Evolutionary conservation across 306 rosid genomes (phyloP), one percentile per base, ranked within the genome.

Genomic region (Medicago arabica): DNA sequence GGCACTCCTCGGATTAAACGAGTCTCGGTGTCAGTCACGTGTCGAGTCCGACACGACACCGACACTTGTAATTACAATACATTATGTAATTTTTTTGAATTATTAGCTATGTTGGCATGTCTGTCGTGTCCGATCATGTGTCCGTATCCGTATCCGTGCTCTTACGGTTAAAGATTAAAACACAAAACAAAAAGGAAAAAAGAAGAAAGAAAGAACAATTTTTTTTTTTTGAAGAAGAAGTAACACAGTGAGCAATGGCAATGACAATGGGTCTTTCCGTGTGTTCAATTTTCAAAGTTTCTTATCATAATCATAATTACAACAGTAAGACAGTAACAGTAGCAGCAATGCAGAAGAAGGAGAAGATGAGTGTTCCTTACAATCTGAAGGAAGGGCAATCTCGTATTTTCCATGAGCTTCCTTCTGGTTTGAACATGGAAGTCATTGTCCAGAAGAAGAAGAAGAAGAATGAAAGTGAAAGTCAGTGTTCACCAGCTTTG

Each of bases 361-460:
- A 75, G 38, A 86, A 86, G 78, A 87, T 82, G 96, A 18, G 69
- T 55, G 84, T 83, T 34, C 81, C 87, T 8, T 93, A 80, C 80
- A 76, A 84, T 70, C 83, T 93, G 63, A 84, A 84, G 85, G 66
- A 89, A 62, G 89, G 89, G 61, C 98, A 93, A 71, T 83, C 80
- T 74, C 93, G 98, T 82, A 74, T 82, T 77, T 93, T 90, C 84
- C 97, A 93, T 74, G 9, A 86, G 78, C 91, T 93, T 15, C 93
- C 97, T 7, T 85, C 90, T 39, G 98, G 97, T 51, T 81, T 93
- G 44, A 91, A 80, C 83, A 83, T 90, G 95, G 98, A 93, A 81
- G 91, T 83, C 1, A 84, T 93, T 62, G 78, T 81, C 50, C 88
- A 90, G 57, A 90, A 87, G 75, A 85, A 85, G 60, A 68, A 63